phyloP scores from a whole-genome alignment of 2,329 filamentous ascomycete genomes.

The Metarhizium robertsii region DNA sequence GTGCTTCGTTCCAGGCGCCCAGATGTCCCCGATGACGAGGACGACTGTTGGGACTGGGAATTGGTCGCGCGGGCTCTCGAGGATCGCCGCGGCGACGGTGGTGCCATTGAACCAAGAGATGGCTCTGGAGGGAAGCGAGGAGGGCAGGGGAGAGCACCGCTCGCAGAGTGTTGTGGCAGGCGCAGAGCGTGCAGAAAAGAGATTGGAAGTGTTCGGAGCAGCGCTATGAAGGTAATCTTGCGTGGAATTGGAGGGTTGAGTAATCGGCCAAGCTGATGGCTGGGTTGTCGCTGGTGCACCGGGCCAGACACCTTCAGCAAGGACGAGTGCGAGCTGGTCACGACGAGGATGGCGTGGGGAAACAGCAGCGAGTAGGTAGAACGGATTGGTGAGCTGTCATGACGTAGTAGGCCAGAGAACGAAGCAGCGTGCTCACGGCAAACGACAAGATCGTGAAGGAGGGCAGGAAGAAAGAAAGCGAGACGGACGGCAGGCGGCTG shows the following conservation, averaged over 20 bases:
- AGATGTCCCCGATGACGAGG: constrained; percentile 71
- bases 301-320: background rate
- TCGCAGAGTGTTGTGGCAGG: background rate
- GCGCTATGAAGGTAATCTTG: background rate
- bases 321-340: constrained; percentile 9
- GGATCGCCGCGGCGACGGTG: constrained; percentile 70
- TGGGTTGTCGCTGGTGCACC: constrained; percentile 9
- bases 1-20: constrained; percentile 66
- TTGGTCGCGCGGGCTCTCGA: constrained; percentile 80
- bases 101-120: constrained; percentile 41
- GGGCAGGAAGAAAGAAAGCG: background rate
- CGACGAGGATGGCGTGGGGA: constrained; percentile 4
- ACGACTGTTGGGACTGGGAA: constrained; percentile 67
- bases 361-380: constrained; percentile 4
- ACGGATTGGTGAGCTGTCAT: constrained; percentile 9
- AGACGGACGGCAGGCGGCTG: constrained; percentile 6
- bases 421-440: constrained; percentile 7
- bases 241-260: background rate
- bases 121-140: constrained; percentile 15
- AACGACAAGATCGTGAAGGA: constrained; percentile 1
- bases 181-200: background rate
- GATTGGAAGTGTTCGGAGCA: background rate
- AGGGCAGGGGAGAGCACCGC: background rate
- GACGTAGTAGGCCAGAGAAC: constrained; percentile 7
- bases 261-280: constrained; percentile 14